Evolutionary conservation across 2,329 filamentous ascomycete genomes (phyloP).

Genomic region (Tolypocladium sp.): DNA sequence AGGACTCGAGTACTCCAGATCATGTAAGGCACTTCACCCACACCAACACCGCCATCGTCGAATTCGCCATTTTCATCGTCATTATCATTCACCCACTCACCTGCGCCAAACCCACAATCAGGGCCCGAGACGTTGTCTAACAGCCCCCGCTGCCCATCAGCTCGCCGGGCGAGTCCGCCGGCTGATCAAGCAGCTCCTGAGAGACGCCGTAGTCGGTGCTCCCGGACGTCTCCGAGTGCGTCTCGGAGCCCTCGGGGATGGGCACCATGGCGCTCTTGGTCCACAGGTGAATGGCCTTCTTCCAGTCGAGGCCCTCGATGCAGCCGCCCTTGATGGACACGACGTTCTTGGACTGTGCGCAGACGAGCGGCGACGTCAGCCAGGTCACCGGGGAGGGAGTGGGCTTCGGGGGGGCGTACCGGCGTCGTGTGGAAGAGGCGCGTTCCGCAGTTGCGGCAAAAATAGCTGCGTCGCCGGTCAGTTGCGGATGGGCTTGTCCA

Average conservation of each 20-base stretch:
- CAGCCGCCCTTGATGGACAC: constrained; percentile 61
- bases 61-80: not conserved
- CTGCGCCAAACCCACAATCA: not conserved
- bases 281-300: constrained; percentile 56
- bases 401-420: constrained; percentile 25
- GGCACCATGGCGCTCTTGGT: constrained; percentile 58
- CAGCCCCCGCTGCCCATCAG: constrained; percentile 25
- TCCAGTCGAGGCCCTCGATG: constrained; percentile 54
- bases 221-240: constrained; percentile 42
- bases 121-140: not conserved
- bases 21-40: not conserved
- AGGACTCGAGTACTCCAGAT: not conserved
- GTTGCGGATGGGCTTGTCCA: not conserved
- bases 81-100: not conserved
- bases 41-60: not conserved
- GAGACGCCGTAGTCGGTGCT: constrained; percentile 31
- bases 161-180: constrained; percentile 16
- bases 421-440: constrained; percentile 53
- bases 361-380: not conserved
- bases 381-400: not conserved
- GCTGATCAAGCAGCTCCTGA: constrained; percentile 40
- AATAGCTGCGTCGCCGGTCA: constrained; percentile 37
- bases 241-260: constrained; percentile 55
- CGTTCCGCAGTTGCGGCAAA: constrained; percentile 58
- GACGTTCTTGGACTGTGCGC: constrained; percentile 25